Evolutionary conservation across 2,329 filamentous ascomycete species (phyloP), one percentile per base, ranked within the genome.

Genomic region (Penicillium corylophilum): DNA sequence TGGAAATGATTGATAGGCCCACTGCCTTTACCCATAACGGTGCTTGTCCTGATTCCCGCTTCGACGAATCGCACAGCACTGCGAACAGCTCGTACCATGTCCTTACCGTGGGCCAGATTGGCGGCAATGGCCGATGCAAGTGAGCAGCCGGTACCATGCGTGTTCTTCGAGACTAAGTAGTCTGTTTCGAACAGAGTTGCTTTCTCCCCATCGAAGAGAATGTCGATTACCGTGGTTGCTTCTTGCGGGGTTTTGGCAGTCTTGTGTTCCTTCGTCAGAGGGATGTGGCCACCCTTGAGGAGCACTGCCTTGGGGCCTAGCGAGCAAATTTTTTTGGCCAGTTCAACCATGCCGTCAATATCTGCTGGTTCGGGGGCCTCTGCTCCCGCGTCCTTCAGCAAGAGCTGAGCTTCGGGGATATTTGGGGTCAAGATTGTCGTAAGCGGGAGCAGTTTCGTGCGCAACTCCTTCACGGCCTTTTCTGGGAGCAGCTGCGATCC

Each of bases 121-220:
- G 81, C 84, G 1, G 84, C 82, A 60, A 87, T 84, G 5, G 84
- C 84, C 38, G 84, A 96, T 36, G 94, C 94, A 53, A 97, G 80
- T 9, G 91, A 95, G 67, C 94, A 99, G 4, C 94, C 94, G 0
- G 94, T 97, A 1, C 94, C 94, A 65, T 99, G 94, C 0, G 93
- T 97, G 66, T 93, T 93, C 53, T 79, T 86, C 8, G 87, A 90
- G 9, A 79, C 73, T 56, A 90, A 79, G 66, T 88, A 96, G 4
- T 79, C 78, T 35, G 84, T 88, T 69, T 91, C 81, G 44, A 96
- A 80, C 35, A 84, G 75, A 1, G 48, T 46, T 7, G 50, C 44
- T 1, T 80, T 71, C 0, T 74, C 77, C 0, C 79, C 79, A 6
- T 89, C 88, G 39, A 84, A 83, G 5, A 96, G 79, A 3, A 96